Evolutionary conservation across 2,329 filamentous ascomycete species (phyloP).

Genomic region (Colletotrichum sp.): DNA sequence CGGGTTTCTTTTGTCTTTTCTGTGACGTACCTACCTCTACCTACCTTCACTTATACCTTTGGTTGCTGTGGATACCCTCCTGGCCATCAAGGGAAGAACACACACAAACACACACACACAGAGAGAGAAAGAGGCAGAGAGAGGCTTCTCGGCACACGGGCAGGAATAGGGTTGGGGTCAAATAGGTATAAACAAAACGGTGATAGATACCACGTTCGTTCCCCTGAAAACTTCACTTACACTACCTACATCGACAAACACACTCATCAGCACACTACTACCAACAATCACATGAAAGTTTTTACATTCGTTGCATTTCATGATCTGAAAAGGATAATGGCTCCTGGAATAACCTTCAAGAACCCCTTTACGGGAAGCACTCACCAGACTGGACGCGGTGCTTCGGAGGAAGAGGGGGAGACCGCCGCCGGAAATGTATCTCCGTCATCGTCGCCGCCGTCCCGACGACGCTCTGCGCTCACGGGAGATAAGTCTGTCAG

Average conservation of each 20-base stretch:
- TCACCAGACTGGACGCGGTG: rapidly evolving
- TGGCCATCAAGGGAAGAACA: background rate
- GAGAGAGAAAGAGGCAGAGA: background rate
- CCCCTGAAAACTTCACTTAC: background rate
- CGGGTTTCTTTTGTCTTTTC: background rate
- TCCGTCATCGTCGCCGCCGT: background rate
- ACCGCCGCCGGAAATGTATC: background rate
- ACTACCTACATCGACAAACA: background rate
- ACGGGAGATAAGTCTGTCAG: background rate
- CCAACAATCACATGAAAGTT: background rate
- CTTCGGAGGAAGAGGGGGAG: background rate
- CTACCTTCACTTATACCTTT: background rate
- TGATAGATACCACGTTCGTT: background rate
- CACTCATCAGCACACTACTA: background rate
- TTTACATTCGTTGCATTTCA: background rate
- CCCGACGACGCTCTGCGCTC: background rate
- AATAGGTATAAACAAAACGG: background rate
- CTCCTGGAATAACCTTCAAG: background rate
- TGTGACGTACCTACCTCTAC: background rate
- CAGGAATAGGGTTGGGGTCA: background rate
- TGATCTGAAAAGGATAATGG: background rate
- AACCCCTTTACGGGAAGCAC: background rate
- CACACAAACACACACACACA: too few relatives aligned
- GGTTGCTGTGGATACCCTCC: background rate
- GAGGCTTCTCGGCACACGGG: background rate